Base-by-base conservation (phyloP, 164 flowering plant genomes). In the Dillenia turbinata region DNA sequence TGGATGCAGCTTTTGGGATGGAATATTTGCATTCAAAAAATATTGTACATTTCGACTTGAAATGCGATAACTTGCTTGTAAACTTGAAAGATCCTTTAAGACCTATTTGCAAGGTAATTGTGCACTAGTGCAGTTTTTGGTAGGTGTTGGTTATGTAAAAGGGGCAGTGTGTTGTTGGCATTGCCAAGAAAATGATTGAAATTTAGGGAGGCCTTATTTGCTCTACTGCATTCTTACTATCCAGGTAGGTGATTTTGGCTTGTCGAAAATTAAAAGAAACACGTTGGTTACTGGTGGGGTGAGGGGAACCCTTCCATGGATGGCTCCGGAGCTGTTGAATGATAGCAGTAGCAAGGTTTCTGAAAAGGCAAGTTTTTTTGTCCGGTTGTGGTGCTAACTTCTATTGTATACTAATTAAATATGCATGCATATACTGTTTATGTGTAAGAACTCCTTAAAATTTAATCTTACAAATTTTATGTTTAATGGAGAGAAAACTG, bases 1-100 rank as follows among this genome's bases (percentile, higher is more conserved):
- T 90, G 98, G 96, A 90, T 79, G 96, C 98, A 54, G 98, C 98
- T 54, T 90, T 92, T 77, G 98, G 98, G 54, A 92, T 92, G 98
- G 98, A 92, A 75, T 92, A 90, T 74, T 77, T 90, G 77, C 98
- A 92, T 69, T 83, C 96, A 1, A 90, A 90, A 75, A 88, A 90
- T 65, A 88, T 92, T 73, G 96, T 92, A 52, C 98, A 92, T 78
- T 92, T 92, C 73, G 98, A 90, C 78, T 74, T 92, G 63, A 90
- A 92, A 78, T 90, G 98, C 73, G 96, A 92, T 73, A 92, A 92
- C 67, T 80, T 92, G 76, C 90, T 92, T 50, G 96, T 90, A 58
- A 90, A 92, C 80, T 67, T 92, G 73, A 92, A 85, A 76, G 98
- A 92, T 82, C 86, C 93, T 51, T 61, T 70, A 19, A 81, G 93